Percentiles rank a stretch among this genome's conserved stretches.
Conservation (phyloP, 176 grass and related monocot genomes). For the Bromus sterilis region DNA sequence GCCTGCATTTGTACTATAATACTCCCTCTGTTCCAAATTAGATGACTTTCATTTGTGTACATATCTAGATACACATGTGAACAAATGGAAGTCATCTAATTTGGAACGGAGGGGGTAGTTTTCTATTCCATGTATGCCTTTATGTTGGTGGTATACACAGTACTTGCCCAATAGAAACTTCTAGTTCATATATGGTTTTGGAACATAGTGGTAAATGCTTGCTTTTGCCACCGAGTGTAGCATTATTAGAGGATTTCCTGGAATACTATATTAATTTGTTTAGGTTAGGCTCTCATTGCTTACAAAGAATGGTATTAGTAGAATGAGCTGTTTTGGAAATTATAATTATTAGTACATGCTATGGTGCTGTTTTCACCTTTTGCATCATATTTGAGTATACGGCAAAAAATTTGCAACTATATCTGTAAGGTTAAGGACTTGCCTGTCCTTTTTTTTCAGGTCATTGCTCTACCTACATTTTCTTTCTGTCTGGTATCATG, state of each 20-base stretch:
- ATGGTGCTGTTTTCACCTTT: not conserved
- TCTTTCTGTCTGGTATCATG: constrained; percentile 23
- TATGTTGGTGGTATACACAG: not conserved
- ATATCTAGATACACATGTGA: no score
- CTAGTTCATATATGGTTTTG: not conserved
- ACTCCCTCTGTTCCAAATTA: no score
- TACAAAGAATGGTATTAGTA: not conserved
- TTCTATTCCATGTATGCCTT: not conserved
- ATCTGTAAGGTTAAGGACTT: not conserved
- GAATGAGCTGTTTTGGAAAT: not conserved
- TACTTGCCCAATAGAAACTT: not conserved
- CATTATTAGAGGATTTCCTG: not conserved
- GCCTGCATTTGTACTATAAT: not conserved
- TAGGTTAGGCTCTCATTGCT: not conserved
- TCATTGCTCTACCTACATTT: not conserved
- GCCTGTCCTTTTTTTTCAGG: constrained; percentile 28
- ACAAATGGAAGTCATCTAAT: no score
- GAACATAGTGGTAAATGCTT: not conserved
- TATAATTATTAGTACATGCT: not conserved
- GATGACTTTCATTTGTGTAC: no score
- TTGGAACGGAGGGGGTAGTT: no score
- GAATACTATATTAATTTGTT: not conserved
- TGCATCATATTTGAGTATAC: not conserved
- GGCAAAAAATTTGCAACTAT: not conserved
- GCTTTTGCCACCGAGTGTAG: not conserved